These are phyloP conservation scores for Corynespora cassiicola DNA, from an alignment of 2,329 filamentous ascomycete genomes.

Conservation along the genomic window DNA sequence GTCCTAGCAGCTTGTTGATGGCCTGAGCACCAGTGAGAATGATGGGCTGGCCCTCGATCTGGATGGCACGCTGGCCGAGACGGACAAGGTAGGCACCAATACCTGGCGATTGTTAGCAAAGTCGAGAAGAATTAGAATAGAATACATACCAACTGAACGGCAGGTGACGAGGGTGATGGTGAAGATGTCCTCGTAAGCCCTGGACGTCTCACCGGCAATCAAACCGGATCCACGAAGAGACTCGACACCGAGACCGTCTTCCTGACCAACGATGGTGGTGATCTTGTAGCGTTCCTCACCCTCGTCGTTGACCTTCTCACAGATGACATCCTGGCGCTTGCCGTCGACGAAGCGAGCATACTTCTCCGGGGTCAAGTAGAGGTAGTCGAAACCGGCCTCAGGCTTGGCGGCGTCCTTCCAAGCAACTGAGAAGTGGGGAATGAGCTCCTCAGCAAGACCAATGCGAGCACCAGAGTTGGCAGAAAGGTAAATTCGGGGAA, in stretches of 20 bases:
- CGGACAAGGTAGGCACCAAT: conserved; percentile 99
- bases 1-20: conserved; percentile 96
- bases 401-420: conserved; percentile 88
- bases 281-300: conserved; percentile 95
- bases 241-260: conserved; percentile 97
- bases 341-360: conserved; percentile 87
- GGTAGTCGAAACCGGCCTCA: conserved; percentile 92
- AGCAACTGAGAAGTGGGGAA: conserved; percentile 95
- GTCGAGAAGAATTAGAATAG: background rate
- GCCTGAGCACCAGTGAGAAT: conserved; percentile 97
- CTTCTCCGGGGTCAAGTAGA: conserved; percentile 87
- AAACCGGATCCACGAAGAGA: conserved; percentile 96
- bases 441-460: conserved; percentile 94
- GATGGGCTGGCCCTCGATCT: conserved; percentile 98
- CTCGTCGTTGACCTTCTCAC: conserved; percentile 83
- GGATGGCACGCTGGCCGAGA: conserved; percentile 96
- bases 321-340: conserved; percentile 78
- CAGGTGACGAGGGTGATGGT: conserved; percentile 97
- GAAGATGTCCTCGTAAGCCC: conserved; percentile 98
- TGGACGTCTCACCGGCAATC: conserved; percentile 95
- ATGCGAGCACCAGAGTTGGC: conserved; percentile 98
- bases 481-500: conserved; percentile 96
- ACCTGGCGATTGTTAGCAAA: conserved; percentile 59
- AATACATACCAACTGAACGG: conserved; percentile 80
- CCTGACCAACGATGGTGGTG: conserved; percentile 87